Conservation (phyloP, 2,329 filamentous ascomycete genomes). For the Ampelomyces quisqualis region DNA sequence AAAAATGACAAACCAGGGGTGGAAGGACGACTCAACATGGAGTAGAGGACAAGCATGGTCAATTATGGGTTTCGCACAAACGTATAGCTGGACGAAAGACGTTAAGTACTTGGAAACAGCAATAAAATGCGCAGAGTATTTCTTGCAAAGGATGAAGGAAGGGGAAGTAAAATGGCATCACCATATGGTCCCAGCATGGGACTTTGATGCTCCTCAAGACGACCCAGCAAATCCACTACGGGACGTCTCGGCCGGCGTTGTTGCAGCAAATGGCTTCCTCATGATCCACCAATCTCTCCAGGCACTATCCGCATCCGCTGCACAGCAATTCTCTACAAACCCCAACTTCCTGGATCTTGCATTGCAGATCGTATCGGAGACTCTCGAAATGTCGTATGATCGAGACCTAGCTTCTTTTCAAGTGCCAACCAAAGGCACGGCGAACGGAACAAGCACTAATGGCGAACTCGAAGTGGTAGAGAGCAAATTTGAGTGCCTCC, state of each 20-base stretch:
- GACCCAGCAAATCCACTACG: slow-evolving; percentile 32
- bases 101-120: slow-evolving; percentile 48
- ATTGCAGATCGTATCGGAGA: slow-evolving; percentile 26
- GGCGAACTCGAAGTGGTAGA: slow-evolving; percentile 25
- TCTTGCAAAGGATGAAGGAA: slow-evolving; percentile 45
- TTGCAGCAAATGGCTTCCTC: slow-evolving; percentile 47
- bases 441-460: slow-evolving; percentile 14
- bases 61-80: slow-evolving; percentile 51
- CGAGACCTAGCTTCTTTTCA: slow-evolving; percentile 28
- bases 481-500: slow-evolving; percentile 48
- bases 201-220: slow-evolving; percentile 53
- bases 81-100: slow-evolving; percentile 52
- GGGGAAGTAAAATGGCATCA: slow-evolving; percentile 34
- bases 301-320: slow-evolving; percentile 7
- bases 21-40: slow-evolving; percentile 50
- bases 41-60: slow-evolving; percentile 54
- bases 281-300: slow-evolving; percentile 43
- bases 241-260: slow-evolving; percentile 46
- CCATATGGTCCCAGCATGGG: slow-evolving; percentile 50
- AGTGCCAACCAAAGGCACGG: slow-evolving; percentile 4
- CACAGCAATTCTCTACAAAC: slow-evolving; percentile 1
- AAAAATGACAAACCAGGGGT: slow-evolving; percentile 53
- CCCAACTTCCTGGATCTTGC: slow-evolving; percentile 18
- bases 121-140: slow-evolving; percentile 50
- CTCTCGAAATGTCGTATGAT: slow-evolving; percentile 37